Base-by-base conservation (phyloP, 768 basidiomycete species). In the Termitomyces sp. region DNA sequence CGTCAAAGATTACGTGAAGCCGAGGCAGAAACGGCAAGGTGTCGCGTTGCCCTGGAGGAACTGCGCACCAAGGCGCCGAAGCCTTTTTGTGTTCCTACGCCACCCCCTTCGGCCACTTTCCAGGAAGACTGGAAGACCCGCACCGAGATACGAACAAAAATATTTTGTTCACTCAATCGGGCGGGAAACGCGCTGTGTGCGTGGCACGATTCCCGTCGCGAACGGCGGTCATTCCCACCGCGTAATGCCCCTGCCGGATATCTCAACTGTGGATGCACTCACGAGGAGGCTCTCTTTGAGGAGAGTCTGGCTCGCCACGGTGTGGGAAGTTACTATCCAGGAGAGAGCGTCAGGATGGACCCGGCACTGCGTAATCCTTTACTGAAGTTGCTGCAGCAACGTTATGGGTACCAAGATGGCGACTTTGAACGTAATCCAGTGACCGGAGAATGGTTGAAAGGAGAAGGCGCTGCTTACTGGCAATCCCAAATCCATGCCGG, bases 101-200 rank as follows among this genome's bases (percentile, higher is more conserved):
- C 74, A 1, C 76, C 79, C 11, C 67, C 74, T 9, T 75, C 78
- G 13, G 65, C 81, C 16, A 64, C 76, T 20, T 86, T 88, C 74
- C 78, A 84, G 48, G 72, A 77, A 31, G 78, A 83, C 3, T 93
- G 91, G 91, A 81, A 80, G 50, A 76, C 78, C 9, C 87, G 91
- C 58, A 93, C 89, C 0, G 86, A 89, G 22, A 82, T 87, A 6
- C 88, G 92, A 39, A 75, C 78, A 62, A 83, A 83, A 56, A 76
- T 83, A 46, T 88, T 86, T 72, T 94, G 91, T 70, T 88, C 91
- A 4, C 76, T 90, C 33, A 93, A 94, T 71, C 84, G 92, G 53
- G 91, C 91, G 0, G 92, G 92, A 34, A 94, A 94, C 64, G 91
- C 91, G 1, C 81, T 93, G 37, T 93, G 91, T 69, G 87, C 92